Evolutionary conservation across 2,329 filamentous ascomycete species (phyloP).

Genomic region (Pestalotiopsis sp.): DNA sequence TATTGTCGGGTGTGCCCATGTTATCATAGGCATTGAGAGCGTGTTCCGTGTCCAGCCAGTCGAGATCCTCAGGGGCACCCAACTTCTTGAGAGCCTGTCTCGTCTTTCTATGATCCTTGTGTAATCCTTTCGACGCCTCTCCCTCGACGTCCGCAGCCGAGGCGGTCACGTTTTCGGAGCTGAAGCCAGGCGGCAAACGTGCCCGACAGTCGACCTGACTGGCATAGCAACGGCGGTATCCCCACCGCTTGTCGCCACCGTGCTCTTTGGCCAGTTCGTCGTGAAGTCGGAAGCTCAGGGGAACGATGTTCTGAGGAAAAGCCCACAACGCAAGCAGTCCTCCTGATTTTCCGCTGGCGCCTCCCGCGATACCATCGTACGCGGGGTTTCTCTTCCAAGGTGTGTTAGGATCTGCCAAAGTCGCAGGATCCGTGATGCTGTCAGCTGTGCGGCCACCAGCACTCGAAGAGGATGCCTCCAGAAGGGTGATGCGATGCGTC

Average conservation of each 20-base stretch:
- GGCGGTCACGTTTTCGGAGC: background rate
- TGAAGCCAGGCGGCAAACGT: conserved; percentile 28
- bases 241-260: conserved; percentile 69
- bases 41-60: conserved; percentile 66
- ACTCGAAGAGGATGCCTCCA: conserved; percentile 64
- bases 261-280: conserved; percentile 71
- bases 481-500: conserved; percentile 68
- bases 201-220: conserved; percentile 34
- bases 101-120: conserved; percentile 33
- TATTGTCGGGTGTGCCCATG: conserved; percentile 57
- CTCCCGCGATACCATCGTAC: conserved; percentile 63
- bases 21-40: conserved; percentile 41
- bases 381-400: conserved; percentile 31
- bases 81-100: conserved; percentile 26
- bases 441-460: conserved; percentile 35
- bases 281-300: conserved; percentile 71
- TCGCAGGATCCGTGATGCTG: conserved; percentile 33
- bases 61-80: conserved; percentile 59
- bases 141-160: conserved; percentile 7
- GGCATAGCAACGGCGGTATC: conserved; percentile 57
- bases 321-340: conserved; percentile 76
- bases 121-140: conserved; percentile 26
- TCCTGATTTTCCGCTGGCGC: conserved; percentile 77
- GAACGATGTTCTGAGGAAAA: conserved; percentile 71
- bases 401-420: conserved; percentile 28